Conservation (phyloP, 2,329 filamentous ascomycete species). For the Dothideomycetes sp. region DNA sequence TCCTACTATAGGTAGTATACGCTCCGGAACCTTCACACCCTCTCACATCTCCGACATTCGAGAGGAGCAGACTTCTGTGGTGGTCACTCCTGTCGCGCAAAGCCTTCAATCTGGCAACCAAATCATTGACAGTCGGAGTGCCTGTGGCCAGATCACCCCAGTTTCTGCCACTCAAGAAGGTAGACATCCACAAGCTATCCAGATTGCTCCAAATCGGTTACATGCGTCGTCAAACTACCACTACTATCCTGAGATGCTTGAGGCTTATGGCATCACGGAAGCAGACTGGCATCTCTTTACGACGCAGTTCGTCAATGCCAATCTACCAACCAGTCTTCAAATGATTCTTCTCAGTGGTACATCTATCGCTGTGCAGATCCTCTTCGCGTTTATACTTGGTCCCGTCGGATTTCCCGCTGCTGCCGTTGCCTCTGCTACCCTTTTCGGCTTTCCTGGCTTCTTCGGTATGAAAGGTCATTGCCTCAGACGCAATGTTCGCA, state of each 20-base stretch:
- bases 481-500: conserved; percentile 3
- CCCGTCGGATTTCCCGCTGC: conserved; percentile 3
- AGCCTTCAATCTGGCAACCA: too few species aligned
- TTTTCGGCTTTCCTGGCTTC: background rate
- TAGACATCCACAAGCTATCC: conserved; percentile 1
- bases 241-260: conserved; percentile 4
- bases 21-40: too few species aligned
- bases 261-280: conserved; percentile 4
- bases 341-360: background rate
- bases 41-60: too few species aligned
- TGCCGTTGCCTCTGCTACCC: background rate
- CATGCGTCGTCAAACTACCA: conserved; percentile 8
- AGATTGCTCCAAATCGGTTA: conserved; percentile 3
- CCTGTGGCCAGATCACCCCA: too few species aligned
- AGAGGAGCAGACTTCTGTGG: too few species aligned
- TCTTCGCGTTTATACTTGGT: background rate
- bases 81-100: too few species aligned
- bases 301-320: conserved; percentile 2
- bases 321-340: conserved; percentile 1
- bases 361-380: background rate
- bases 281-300: conserved; percentile 6
- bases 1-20: too few species aligned
- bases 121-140: too few species aligned
- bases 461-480: conserved; percentile 4
- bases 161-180: too few species aligned